Base-by-base conservation (phyloP, 305 asterid genomes). In the Fraxinus platypoda region DNA sequence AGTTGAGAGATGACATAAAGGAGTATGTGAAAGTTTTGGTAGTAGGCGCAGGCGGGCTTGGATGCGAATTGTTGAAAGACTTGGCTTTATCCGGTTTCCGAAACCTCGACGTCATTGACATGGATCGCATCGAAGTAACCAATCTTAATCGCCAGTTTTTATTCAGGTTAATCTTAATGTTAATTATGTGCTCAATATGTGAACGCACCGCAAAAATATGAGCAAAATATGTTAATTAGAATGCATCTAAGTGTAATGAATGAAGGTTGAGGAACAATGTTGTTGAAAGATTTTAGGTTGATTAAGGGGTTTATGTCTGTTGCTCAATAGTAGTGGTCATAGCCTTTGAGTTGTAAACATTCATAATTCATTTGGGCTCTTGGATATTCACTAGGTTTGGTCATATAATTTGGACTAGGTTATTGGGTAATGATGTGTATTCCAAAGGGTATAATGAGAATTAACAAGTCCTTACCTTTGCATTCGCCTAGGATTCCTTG, bases 31-130 rank as follows among this genome's bases (percentile, higher is more conserved):
- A 82, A 78, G 92, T 94, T 41, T 90, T 96, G 93, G 98, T 94
- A 87, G 97, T 94, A 79, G 99, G 99, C 66, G 98, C 99, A 15
- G 99, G 98, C 83, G 99, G 99, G 66, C 91, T 96, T 88, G 99
- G 99, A 80, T 94, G 98, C 86, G 99, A 96, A 81, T 90, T 96
- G 92, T 93, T 94, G 0, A 94, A 96, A 91, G 99, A 96, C 83
- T 89, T 96, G 93, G 98, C 98, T 19, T 85, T 96, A 64, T 90
- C 98, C 8, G 99, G 99, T 57, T 96, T 96, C 85, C 90, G 80
- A 12, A 93, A 92, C 81, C 91, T 96, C 23, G 98, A 94, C 81
- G 99, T 96, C 11, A 96, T 96, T 68, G 99, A 96, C 83, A 96
- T 96, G 98, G 99, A 96, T 76, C 93, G 97, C 31, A 96, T 94